Evolutionary conservation across 2,329 filamentous ascomycete genomes (phyloP), one percentile per base, ranked within the genome.

Genomic region (Colletotrichum gloeosporioides): DNA sequence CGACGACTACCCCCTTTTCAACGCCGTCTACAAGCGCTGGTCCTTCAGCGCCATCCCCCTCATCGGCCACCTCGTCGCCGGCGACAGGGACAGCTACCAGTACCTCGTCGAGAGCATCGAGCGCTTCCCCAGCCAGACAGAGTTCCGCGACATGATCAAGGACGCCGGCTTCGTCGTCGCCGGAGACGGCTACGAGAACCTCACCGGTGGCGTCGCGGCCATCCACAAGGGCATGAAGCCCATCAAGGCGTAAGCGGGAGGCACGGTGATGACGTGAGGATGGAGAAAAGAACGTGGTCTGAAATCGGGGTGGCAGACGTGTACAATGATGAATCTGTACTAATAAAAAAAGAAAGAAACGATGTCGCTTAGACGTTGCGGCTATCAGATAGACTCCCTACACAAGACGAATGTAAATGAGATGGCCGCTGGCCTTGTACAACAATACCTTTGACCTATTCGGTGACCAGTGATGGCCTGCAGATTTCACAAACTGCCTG

Each of bases 21-120:
- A 99, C 85, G 92, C 93, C 22, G 85, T 96, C 2, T 99, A 99
- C 87, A 98, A 98, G 89, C 91, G 94, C 75, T 99, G 98, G 96
- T 98, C 95, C 77, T 99, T 99, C 84, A 91, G 93, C 76, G 96
- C 95, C 15, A 99, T 99, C 79, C 97, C 97, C 0, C 85, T 99
- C 79, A 98, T 99, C 82, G 98, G 97, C 4, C 96, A 99, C 87
- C 83, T 99, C 77, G 96, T 99, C 18, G 96, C 97, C 3, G 95
- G 95, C 8, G 98, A 99, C 84, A 90, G 96, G 73, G 96, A 98
- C 82, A 98, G 95, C 84, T 99, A 99, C 85, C 97, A 99, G 89
- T 99, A 99, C 86, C 89, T 99, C 12, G 97, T 99, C 12, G 97
- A 99, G 89, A 98, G 96, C 85, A 99, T 99, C 84, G 96, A 98